phyloP scores from a whole-genome alignment of 495 filamentous ascomycete genomes.

The Aspergillus affinis region DNA sequence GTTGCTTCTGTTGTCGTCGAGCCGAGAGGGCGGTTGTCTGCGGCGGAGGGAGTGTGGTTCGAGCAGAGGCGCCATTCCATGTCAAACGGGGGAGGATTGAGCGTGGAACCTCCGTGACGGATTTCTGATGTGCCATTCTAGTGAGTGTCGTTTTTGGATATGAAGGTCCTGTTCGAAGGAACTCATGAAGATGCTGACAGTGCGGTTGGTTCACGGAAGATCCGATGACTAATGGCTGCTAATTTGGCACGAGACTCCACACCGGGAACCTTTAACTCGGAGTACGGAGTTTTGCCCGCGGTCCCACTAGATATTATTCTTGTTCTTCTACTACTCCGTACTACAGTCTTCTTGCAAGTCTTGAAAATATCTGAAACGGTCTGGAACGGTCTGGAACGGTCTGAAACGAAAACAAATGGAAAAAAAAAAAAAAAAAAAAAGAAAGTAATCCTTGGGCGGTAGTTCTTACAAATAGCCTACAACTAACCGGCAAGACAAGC shows the following conservation, averaged over 20 bases:
- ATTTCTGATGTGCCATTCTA: constrained; percentile 38
- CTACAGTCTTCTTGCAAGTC: no score
- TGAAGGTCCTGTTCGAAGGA: not conserved
- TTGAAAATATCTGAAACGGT: no score
- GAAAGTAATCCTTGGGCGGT: no score
- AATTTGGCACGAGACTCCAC: not conserved
- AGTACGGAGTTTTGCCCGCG: no score
- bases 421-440: no score
- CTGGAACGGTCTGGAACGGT: no score
- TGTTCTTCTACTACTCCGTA: no score
- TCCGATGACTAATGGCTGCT: not conserved
- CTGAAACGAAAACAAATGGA: no score
- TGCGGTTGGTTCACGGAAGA: not conserved
- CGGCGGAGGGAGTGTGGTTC: constrained; percentile 32
- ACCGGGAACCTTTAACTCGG: no score
- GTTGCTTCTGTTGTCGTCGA: constrained; percentile 23
- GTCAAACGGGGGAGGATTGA: constrained; percentile 45
- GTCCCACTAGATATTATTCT: no score
- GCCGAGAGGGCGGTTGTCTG: constrained; percentile 31
- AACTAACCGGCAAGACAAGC: not conserved
- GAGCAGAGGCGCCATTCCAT: constrained; percentile 45
- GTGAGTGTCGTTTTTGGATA: not conserved
- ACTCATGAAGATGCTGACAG: not conserved
- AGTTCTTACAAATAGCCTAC: no score
- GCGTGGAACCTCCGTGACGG: constrained; percentile 40